A percentile compares a stretch with the other conserved stretches of the same genome.
phyloP scores from a whole-genome alignment of 306 rosid species.

The Vachellia pachyceras region DNA sequence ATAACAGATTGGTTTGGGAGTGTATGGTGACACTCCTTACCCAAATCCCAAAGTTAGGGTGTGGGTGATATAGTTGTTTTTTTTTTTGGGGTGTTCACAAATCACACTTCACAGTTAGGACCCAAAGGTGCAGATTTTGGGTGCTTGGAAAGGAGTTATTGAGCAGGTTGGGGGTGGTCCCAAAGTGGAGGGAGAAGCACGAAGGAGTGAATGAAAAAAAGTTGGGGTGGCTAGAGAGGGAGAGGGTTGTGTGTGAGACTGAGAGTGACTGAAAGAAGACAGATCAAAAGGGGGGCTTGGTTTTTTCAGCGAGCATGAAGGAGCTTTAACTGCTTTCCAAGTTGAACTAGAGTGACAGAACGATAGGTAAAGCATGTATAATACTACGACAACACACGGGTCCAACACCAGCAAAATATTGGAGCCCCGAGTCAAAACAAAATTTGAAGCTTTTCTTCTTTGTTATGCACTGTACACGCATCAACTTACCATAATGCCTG shows the following conservation, averaged over 20 bases:
- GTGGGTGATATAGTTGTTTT: not conserved
- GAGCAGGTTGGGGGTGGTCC: conserved; percentile 36
- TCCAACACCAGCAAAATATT: not conserved
- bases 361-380: conserved; percentile 34
- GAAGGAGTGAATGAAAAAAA: not conserved
- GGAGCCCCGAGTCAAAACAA: conserved; percentile 37
- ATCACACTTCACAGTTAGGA: not conserved
- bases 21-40: not conserved
- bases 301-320: conserved; percentile 41
- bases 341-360: conserved; percentile 52
- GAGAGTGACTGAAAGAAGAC: conserved; percentile 5
- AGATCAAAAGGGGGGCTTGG: not conserved
- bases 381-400: not conserved
- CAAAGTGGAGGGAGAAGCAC: not conserved
- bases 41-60: not conserved
- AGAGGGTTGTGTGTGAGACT: conserved; percentile 32
- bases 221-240: not conserved
- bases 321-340: conserved; percentile 56
- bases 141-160: not conserved
- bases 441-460: conserved; percentile 33
- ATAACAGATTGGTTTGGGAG: not conserved
- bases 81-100: not conserved
- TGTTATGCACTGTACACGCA: conserved; percentile 35
- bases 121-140: conserved; percentile 16
- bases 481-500: conserved; percentile 42